Evolutionary conservation across 257 asterid genomes (phyloP).

Genomic region (Cordia subcordata): DNA sequence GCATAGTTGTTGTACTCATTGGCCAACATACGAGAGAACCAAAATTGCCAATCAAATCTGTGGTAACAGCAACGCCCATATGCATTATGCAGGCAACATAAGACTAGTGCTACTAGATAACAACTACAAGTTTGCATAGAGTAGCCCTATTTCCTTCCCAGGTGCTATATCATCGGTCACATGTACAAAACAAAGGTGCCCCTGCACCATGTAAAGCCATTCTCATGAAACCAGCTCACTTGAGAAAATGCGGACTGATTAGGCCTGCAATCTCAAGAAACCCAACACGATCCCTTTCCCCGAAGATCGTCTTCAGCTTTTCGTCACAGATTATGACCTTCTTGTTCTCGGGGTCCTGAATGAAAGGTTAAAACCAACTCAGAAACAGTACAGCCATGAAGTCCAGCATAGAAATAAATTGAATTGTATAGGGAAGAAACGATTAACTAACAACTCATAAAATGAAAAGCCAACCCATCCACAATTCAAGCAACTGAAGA

Average conservation of each 20-base stretch:
- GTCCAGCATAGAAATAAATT: no score
- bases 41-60: background rate
- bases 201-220: slow-evolving; percentile 13
- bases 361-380: background rate
- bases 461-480: no score
- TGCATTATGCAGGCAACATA: background rate
- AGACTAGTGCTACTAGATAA: background rate
- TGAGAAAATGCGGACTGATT: slow-evolving; percentile 80
- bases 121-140: background rate
- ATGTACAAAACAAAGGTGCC: slow-evolving; percentile 28
- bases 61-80: no score
- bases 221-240: slow-evolving; percentile 18
- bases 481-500: no score
- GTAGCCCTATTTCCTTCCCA: slow-evolving; percentile 1
- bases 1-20: no score
- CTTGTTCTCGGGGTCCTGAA: slow-evolving; percentile 82
- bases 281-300: slow-evolving; percentile 71
- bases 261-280: slow-evolving; percentile 92
- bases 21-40: background rate
- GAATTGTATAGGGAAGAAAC: no score
- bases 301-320: slow-evolving; percentile 74
- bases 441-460: no score
- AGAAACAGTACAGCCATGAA: background rate
- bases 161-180: slow-evolving; percentile 8
- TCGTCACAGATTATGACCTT: slow-evolving; percentile 82